These are phyloP conservation scores for Ligustrum vulgare DNA, from an alignment of 257 asterid genomes.

Conservation along the genomic window DNA sequence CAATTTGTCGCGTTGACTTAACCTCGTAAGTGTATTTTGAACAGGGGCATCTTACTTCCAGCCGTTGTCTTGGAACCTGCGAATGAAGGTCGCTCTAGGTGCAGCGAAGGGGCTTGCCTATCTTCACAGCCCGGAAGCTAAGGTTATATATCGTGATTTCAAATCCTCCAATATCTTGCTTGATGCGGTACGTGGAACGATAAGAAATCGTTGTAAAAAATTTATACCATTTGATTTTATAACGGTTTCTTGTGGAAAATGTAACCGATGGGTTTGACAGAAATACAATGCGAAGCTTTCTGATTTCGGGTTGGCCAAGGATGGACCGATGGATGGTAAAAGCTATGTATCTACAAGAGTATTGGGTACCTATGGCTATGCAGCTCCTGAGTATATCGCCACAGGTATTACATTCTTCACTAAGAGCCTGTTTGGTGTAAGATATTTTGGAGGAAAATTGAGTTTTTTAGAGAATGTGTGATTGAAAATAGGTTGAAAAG, in stretches of 20 bases:
- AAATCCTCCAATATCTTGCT: slow-evolving; percentile 66
- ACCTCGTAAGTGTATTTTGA: slow-evolving; percentile 4
- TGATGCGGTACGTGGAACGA: slow-evolving; percentile 43
- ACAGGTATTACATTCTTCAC: slow-evolving; percentile 44
- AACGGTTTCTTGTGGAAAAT: not conserved
- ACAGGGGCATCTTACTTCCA: slow-evolving; percentile 66
- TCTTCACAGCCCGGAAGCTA: slow-evolving; percentile 67
- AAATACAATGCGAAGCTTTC: slow-evolving; percentile 68
- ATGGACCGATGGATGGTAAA: slow-evolving; percentile 68
- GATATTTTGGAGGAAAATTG: too few species aligned
- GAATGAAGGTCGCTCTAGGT: slow-evolving; percentile 69
- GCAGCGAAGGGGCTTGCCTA: slow-evolving; percentile 74
- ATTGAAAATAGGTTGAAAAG: too few species aligned
- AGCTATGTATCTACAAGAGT: slow-evolving; percentile 76
- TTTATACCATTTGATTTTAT: not conserved
- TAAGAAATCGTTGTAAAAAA: not conserved
- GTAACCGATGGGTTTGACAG: slow-evolving; percentile 34
- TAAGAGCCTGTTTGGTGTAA: not conserved
- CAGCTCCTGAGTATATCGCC: slow-evolving; percentile 84
- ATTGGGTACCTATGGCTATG: slow-evolving; percentile 77
- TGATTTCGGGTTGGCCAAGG: slow-evolving; percentile 76
- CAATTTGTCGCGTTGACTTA: not conserved
- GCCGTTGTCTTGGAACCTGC: slow-evolving; percentile 60
- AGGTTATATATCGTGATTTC: slow-evolving; percentile 70
- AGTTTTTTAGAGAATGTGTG: too few species aligned